phyloP scores from a whole-genome alignment of 345 rosid genomes.

The Lenwebbia sp. region DNA sequence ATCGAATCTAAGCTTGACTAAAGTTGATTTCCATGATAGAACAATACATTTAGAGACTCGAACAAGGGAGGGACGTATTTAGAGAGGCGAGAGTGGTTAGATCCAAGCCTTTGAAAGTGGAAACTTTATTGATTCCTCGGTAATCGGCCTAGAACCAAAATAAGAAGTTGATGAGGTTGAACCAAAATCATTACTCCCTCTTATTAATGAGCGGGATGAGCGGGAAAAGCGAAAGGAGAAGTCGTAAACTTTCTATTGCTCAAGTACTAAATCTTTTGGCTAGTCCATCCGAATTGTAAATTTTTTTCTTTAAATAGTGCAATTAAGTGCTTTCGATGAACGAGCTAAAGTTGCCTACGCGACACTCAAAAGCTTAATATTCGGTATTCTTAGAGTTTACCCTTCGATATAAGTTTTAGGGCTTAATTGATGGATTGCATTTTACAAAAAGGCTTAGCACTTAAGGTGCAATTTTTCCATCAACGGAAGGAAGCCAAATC shows the following conservation, averaged over 20 bases:
- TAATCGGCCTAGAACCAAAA: neutral
- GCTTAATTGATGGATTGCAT: neutral
- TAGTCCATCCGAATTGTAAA: neutral
- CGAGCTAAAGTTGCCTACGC: neutral
- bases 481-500: neutral
- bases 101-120: neutral
- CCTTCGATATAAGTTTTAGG: neutral
- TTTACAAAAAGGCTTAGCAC: neutral
- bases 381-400: neutral
- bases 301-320: neutral
- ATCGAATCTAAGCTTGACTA: neutral
- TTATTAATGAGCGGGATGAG: neutral
- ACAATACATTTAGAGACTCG: fast-evolving
- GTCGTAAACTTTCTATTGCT: neutral
- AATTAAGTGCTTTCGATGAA: neutral
- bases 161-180: neutral
- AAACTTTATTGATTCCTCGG: neutral
- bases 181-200: neutral
- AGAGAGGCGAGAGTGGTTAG: neutral
- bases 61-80: fast-evolving
- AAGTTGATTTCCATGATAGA: neutral
- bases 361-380: neutral
- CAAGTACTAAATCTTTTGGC: neutral
- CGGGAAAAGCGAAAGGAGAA: neutral
- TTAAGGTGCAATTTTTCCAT: neutral